phyloP scores from a whole-genome alignment of 176 grass and related monocot species.

The Aegilops sharonensis region DNA sequence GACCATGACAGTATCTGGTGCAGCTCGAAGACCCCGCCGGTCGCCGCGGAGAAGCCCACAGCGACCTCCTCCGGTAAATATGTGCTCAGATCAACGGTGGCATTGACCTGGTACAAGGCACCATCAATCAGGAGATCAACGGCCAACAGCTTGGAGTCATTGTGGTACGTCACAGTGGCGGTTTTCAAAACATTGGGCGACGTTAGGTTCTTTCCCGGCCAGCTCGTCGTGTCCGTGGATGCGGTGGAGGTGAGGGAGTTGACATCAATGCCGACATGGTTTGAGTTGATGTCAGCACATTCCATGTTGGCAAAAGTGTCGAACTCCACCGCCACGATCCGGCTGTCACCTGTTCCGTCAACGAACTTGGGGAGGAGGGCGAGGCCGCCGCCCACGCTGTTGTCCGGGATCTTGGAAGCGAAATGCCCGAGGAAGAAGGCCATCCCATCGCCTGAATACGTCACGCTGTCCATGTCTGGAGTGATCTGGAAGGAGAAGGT shows the following conservation, averaged over 20 bases:
- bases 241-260: not conserved
- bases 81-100: too few species aligned
- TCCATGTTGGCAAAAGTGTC: slow-evolving; percentile 12
- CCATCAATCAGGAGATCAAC: not conserved
- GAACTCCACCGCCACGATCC: slow-evolving; percentile 17
- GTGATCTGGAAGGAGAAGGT: slow-evolving; percentile 39
- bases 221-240: not conserved
- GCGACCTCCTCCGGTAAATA: slow-evolving; percentile 3
- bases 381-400: not conserved
- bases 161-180: slow-evolving; percentile 25
- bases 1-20: too few species aligned
- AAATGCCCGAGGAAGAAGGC: slow-evolving; percentile 28
- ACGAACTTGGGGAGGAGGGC: not conserved
- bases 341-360: not conserved
- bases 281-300: slow-evolving; percentile 51
- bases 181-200: not conserved
- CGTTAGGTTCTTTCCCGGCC: not conserved
- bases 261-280: not conserved
- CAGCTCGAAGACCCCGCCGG: not conserved
- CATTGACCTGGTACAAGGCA: not conserved
- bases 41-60: not conserved
- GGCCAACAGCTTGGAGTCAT: not conserved
- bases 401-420: not conserved
- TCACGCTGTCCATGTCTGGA: not conserved
- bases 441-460: not conserved